Percentiles rank a stretch among this genome's conserved stretches.
phyloP scores from a whole-genome alignment of 2,329 filamentous ascomycete genomes.

The Xylariaceae sp. region DNA sequence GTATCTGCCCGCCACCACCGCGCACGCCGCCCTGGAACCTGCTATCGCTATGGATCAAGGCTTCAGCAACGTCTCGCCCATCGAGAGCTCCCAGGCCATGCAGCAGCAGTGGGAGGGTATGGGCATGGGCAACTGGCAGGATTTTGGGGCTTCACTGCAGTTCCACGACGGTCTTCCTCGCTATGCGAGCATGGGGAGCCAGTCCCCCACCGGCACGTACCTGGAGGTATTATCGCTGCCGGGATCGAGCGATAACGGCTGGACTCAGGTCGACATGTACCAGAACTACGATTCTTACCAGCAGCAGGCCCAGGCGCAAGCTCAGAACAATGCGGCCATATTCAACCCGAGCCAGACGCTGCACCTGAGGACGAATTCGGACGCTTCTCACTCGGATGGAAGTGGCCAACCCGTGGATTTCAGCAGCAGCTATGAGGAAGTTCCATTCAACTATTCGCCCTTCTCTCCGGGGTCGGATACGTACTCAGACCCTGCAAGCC shows the following conservation, averaged over 20 bases:
- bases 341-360: slow-evolving; percentile 90
- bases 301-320: slow-evolving; percentile 35
- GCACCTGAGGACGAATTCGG: slow-evolving; percentile 79
- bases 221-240: slow-evolving; percentile 78
- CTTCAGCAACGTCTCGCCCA: slow-evolving; percentile 51
- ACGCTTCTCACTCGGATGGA: slow-evolving; percentile 72
- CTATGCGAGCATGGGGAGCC: slow-evolving; percentile 41
- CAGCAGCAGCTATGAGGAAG: slow-evolving; percentile 74
- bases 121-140: slow-evolving; percentile 69
- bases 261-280: slow-evolving; percentile 72
- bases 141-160: slow-evolving; percentile 61
- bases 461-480: slow-evolving; percentile 79
- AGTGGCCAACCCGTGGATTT: slow-evolving; percentile 54
- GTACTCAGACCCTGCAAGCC: slow-evolving; percentile 53
- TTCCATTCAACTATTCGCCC: slow-evolving; percentile 64
- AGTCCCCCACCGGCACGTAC: slow-evolving; percentile 71
- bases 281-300: slow-evolving; percentile 63
- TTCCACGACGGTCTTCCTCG: slow-evolving; percentile 36
- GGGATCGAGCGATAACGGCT: slow-evolving; percentile 81
- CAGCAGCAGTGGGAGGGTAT: slow-evolving; percentile 47
- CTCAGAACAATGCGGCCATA: slow-evolving; percentile 56
- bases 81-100: slow-evolving; percentile 50
- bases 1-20: slow-evolving; percentile 53
- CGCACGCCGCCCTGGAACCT: slow-evolving; percentile 57
- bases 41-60: slow-evolving; percentile 55